Evolutionary conservation across 371 early-diverging fungal genomes (phyloP), one percentile per base, ranked within the genome.

Genomic region (Blastocladiella emersonii): DNA sequence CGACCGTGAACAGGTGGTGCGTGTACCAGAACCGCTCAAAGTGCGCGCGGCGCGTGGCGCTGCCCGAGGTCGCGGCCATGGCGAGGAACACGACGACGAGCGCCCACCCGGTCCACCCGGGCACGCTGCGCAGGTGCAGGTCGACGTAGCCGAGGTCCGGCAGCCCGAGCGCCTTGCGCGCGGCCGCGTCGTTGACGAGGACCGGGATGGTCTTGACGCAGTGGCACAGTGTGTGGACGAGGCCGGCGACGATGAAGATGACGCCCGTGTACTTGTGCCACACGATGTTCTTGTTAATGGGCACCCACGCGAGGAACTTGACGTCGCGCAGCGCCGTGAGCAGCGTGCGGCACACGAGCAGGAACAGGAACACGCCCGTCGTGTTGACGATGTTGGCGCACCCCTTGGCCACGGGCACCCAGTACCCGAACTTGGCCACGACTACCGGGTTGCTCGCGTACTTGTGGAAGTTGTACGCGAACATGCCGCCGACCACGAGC

Each of bases 21-120:
- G 80, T 77, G 70, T 76, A 81, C 80, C 80, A 81, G 67, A 81
- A 81, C 53, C 79, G 69, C 67, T 81, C 81, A 67, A 77, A 81
- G 65, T 74, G 61, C 68, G 76, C 73, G 12, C 74, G 35, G 15
- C 78, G 65, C 12, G 76, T 73, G 21, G 70, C 70, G 55, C 72
- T 73, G 36, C 74, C 35, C 45, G 81, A 75, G 8, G 75, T 71
- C 6, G 76, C 74, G 39, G 74, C 71, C 75, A 81, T 80, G 32
- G 78, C 64, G 64, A 80, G 75, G 64, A 80, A 70, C 34, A 71
- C 64, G n/a, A 81, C 67, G 23, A 75, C 65, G 25, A 79, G 69
- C 34, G 76, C 64, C 66, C 79, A 79, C 17, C 81, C 81, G 4
- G 79, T 78, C 34, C 45, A 19, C 37, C 78, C 79, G 12, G 81